Evolutionary conservation across 495 filamentous ascomycete species (phyloP).

Genomic region (Arthonia radiata): DNA sequence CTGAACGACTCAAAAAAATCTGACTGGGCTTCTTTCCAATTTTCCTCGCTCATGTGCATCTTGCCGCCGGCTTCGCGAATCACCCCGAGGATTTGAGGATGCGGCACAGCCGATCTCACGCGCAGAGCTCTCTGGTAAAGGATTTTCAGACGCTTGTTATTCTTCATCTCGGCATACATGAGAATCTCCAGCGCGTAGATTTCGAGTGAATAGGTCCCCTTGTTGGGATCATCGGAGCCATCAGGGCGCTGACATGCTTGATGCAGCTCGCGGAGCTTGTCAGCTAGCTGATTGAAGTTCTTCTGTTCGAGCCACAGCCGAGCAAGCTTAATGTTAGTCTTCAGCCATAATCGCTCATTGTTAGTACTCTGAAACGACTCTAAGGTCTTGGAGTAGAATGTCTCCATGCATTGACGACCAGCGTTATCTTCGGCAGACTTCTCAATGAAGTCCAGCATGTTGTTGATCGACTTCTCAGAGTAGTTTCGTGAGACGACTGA

Average conservation of each 20-base stretch:
- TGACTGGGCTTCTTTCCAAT: constrained; percentile 89
- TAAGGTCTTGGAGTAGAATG: constrained; percentile 84
- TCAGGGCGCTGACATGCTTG: constrained; percentile 72
- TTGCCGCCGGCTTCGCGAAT: constrained; percentile 97
- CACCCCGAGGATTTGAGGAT: constrained; percentile 97
- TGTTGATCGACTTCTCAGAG: constrained; percentile 97
- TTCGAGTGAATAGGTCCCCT: constrained; percentile 87
- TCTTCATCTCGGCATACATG: constrained; percentile 91
- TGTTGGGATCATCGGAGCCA: constrained; percentile 78
- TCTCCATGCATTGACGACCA: constrained; percentile 71
- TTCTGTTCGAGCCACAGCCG: constrained; percentile 75
- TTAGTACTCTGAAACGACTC: constrained; percentile 91
- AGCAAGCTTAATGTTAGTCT: constrained; percentile 94
- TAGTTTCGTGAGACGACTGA: constrained; percentile 96
- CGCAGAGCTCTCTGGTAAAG: constrained; percentile 76
- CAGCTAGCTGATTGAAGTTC: constrained; percentile 56
- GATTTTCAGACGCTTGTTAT: constrained; percentile 89
- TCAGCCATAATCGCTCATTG: constrained; percentile 91
- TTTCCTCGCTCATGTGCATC: constrained; percentile 99
- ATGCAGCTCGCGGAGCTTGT: constrained; percentile 73
- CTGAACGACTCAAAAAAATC: constrained; percentile 98
- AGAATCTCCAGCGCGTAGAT: constrained; percentile 94
- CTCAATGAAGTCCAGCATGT: constrained; percentile 96
- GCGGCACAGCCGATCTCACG: constrained; percentile 82
- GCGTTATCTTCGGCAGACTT: constrained; percentile 62